phyloP scores from a whole-genome alignment of 2,329 filamentous ascomycete species.

The Macrophomina phaseolina region DNA sequence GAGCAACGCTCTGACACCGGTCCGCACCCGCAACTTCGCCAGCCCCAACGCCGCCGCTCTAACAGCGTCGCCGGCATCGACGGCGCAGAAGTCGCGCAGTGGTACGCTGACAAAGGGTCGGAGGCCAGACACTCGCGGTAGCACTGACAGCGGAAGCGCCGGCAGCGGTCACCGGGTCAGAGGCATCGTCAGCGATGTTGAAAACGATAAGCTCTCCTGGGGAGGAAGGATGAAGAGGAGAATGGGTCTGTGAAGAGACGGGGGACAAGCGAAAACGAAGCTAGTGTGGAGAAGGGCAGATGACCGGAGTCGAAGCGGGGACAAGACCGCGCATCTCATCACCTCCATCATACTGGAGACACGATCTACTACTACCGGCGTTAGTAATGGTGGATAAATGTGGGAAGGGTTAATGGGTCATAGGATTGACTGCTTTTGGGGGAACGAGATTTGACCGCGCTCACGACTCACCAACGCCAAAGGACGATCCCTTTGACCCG shows the following conservation, averaged over 20 bases:
- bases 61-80: slow-evolving; percentile 14
- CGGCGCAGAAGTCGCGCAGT: slow-evolving; percentile 10
- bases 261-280: neutral
- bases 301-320: neutral
- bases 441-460: slow-evolving; percentile 3
- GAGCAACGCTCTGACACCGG: neutral
- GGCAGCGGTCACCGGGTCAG: slow-evolving; percentile 6
- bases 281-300: neutral
- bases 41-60: slow-evolving; percentile 10
- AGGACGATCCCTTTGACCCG: too few relatives aligned
- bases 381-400: neutral
- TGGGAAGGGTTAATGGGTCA: slow-evolving; percentile 1
- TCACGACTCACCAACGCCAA: neutral
- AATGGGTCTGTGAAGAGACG: slow-evolving; percentile 13
- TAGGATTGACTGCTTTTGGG: neutral
- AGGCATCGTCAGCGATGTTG: neutral
- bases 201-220: slow-evolving; percentile 25
- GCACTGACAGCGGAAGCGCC: neutral
- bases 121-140: slow-evolving; percentile 8
- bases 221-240: slow-evolving; percentile 25
- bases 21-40: slow-evolving; percentile 8
- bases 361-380: neutral
- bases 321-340: neutral
- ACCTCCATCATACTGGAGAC: neutral
- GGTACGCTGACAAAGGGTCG: slow-evolving; percentile 8